These are phyloP conservation scores for Monosporascus sp. DNA, from an alignment of 2,329 filamentous ascomycete genomes.

Conservation along the genomic window DNA sequence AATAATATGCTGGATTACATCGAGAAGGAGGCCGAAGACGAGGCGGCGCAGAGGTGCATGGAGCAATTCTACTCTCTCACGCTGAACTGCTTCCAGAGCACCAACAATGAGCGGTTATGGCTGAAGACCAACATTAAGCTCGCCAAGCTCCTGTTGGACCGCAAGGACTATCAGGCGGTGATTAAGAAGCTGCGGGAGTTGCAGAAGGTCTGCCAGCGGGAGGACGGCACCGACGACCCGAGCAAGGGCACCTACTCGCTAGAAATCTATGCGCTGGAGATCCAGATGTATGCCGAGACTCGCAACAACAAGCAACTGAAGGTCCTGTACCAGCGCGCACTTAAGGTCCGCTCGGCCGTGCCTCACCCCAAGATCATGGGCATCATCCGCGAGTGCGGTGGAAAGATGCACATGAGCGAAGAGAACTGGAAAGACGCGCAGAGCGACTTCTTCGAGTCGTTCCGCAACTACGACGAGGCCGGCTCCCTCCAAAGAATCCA, in stretches of 20 bases:
- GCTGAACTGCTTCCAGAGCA: conserved; percentile 89
- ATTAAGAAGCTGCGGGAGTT: conserved; percentile 81
- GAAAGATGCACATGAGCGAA: conserved; percentile 99
- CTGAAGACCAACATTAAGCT: conserved; percentile 98
- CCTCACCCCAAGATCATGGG: conserved; percentile 99
- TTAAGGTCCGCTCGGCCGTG: conserved; percentile 92
- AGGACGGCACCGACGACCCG: conserved; percentile 83
- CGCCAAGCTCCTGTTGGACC: conserved; percentile 82
- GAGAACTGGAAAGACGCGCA: conserved; percentile 98
- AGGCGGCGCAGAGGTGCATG: conserved; percentile 71
- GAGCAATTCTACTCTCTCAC: conserved; percentile 94
- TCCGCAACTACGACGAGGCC: conserved; percentile 97
- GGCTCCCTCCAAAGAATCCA: conserved; percentile 94
- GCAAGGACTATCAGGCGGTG: conserved; percentile 78
- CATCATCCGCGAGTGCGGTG: conserved; percentile 95
- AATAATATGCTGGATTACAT: conserved; percentile 99
- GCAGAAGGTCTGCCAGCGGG: conserved; percentile 79
- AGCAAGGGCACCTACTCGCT: conserved; percentile 95
- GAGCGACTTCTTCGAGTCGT: conserved; percentile 97
- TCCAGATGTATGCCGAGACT: conserved; percentile 96
- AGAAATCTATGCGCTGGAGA: conserved; percentile 94
- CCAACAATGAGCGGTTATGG: conserved; percentile 95
- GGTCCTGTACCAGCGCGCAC: conserved; percentile 81
- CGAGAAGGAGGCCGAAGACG: conserved; percentile 74
- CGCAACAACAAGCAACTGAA: conserved; percentile 97